Evolutionary conservation across 2,329 filamentous ascomycete species (phyloP).

Genomic region (Fusarium sp.): DNA sequence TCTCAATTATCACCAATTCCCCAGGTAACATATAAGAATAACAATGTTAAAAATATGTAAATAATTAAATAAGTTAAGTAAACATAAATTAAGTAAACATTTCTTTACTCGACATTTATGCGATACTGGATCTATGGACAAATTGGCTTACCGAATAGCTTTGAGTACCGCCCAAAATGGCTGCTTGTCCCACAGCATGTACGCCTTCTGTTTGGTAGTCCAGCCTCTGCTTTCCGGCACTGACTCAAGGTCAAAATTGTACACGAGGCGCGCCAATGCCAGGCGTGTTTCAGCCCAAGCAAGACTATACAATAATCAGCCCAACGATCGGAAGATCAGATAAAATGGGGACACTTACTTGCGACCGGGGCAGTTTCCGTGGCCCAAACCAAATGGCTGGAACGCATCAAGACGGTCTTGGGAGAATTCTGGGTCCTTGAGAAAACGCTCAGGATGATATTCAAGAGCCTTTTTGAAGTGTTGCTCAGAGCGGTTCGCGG

Average conservation of each 20-base stretch:
- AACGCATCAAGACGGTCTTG: background rate
- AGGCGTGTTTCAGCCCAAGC: background rate
- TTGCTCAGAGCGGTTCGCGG: background rate
- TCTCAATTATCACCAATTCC: too few relatives aligned
- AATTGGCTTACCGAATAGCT: background rate
- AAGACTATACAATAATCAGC: background rate
- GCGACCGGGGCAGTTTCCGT: background rate
- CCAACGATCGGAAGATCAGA: accelerated
- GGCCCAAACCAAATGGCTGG: background rate
- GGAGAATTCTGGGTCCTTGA: background rate
- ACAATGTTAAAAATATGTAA: too few relatives aligned
- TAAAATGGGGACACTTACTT: background rate
- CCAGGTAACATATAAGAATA: accelerated
- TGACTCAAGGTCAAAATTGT: background rate
- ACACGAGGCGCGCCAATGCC: background rate
- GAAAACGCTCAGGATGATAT: background rate
- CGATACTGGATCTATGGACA: background rate
- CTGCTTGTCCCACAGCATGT: background rate
- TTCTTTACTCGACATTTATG: too few relatives aligned
- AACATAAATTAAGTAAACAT: too few relatives aligned
- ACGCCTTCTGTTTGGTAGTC: background rate
- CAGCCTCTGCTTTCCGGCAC: background rate
- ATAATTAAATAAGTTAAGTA: too few relatives aligned
- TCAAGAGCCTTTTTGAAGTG: background rate
- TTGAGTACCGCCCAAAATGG: background rate